Base-by-base conservation (phyloP, 345 rosid genomes). In the Linum usitatissimum region DNA sequence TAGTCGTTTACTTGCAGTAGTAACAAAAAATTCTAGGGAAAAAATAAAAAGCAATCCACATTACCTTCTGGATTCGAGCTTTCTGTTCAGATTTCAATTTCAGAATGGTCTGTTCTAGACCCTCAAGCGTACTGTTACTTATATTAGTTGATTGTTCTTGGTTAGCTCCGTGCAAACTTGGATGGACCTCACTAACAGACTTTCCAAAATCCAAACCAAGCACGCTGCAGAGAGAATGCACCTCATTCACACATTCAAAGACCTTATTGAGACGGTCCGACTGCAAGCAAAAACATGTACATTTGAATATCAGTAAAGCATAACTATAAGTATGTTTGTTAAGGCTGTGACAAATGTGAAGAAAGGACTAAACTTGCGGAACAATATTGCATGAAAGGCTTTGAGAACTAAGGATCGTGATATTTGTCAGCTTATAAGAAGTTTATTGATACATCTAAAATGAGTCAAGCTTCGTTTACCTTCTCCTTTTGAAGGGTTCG, bases 211-310 rank as follows among this genome's bases (percentile, higher is more conserved):
- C 96, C 71, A 87, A 66, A 53, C 91, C 96, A 19, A 93, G 85
- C 68, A 93, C 88, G 62, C 94, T 86, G 66, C 96, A 90, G 0
- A 90, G 83, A 31, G 82, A 67, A 69, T 93, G 99, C 34, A 83
- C 97, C 77, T 90, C 96, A 30, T 93, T 90, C 53, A 90, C 80
- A 68, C 71, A 75, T 18, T 78, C 79, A 76, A 90, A 84, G 60
- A 86, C 97, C 75, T 87, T 87, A 62, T 75, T 81, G 57, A 90
- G 85, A 57, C 99, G 99, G 65, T 84, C 91, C 63, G 94, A 81
- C 99, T 93, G 91, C 87, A 78, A 58, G 71, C 55, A 63, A 53
- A 61, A 53, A 59, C 19, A 63, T 57, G 15, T 9, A 54, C 3
- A 12, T 0, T 28, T 18, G 42, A 53, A 20, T n/a, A 57, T 6